phyloP scores from a whole-genome alignment of 139 green algal species.

The Chlorella sp. region DNA sequence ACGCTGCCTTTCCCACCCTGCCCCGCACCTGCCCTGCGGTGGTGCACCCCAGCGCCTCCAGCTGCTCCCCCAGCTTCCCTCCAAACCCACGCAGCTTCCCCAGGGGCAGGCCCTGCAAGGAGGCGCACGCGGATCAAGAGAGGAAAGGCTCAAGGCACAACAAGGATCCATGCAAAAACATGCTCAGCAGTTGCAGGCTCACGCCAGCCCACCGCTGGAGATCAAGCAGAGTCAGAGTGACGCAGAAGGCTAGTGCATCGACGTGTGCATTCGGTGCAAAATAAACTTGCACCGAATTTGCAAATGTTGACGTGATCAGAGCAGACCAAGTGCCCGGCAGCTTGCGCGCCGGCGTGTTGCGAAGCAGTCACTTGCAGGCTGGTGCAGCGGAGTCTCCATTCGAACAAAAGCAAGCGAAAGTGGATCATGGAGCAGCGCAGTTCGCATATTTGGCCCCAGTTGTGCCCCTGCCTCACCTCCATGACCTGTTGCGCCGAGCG shows the following conservation, averaged over 20 bases:
- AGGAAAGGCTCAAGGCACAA: neutral
- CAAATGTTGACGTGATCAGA: too few relatives aligned
- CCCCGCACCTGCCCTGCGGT: slow-evolving; percentile 65
- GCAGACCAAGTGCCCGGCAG: too few relatives aligned
- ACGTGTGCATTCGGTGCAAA: too few relatives aligned
- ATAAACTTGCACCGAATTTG: too few relatives aligned
- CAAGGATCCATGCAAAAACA: neutral
- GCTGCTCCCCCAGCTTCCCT: slow-evolving; percentile 83
- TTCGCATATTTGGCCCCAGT: too few relatives aligned
- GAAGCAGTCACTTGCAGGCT: neutral
- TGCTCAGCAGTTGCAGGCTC: neutral
- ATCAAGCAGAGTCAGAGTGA: too few relatives aligned
- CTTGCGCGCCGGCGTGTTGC: neutral
- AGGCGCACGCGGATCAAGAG: too few relatives aligned
- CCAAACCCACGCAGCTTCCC: slow-evolving; percentile 89
- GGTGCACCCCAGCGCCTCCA: slow-evolving; percentile 60
- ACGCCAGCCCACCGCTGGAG: neutral
- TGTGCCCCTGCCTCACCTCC: slow-evolving; percentile 46
- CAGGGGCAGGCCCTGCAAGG: slow-evolving; percentile 73
- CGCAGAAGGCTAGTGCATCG: too few relatives aligned
- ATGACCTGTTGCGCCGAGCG: slow-evolving; percentile 68
- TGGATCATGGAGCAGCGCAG: neutral
- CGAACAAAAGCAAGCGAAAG: neutral
- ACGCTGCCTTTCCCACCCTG: neutral
- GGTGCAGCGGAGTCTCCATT: neutral